Conservation (phyloP, 371 early-diverging fungal genomes). For the Mucor circinelloides region DNA sequence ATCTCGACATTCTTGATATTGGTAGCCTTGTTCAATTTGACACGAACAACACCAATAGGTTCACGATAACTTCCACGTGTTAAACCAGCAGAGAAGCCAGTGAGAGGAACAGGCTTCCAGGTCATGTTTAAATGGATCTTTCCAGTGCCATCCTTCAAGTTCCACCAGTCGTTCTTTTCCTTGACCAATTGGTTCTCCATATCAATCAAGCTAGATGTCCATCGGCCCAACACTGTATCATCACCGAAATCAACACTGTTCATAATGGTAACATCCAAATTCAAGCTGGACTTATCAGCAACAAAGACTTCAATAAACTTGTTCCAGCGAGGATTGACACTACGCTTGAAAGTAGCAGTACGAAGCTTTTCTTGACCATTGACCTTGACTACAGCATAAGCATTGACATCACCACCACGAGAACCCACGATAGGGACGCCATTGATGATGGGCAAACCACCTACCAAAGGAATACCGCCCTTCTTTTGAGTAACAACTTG, state of each 20-base stretch:
- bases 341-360: slow-evolving; percentile 37
- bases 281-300: slow-evolving; percentile 21
- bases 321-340: slow-evolving; percentile 46
- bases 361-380: slow-evolving; percentile 36
- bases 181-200: slow-evolving; percentile 25
- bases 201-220: slow-evolving; percentile 20
- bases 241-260: slow-evolving; percentile 32
- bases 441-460: slow-evolving; percentile 27
- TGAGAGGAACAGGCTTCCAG: slow-evolving; percentile 53
- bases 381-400: slow-evolving; percentile 38
- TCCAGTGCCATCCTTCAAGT: slow-evolving; percentile 38
- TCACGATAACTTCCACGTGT: slow-evolving; percentile 40
- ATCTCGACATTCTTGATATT: slow-evolving; percentile 68
- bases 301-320: slow-evolving; percentile 37
- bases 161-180: slow-evolving; percentile 51
- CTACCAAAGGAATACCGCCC: slow-evolving; percentile 21
- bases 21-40: slow-evolving; percentile 69
- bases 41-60: slow-evolving; percentile 77
- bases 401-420: slow-evolving; percentile 22
- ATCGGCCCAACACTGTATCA: slow-evolving; percentile 24
- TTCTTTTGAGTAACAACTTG: slow-evolving; percentile 21
- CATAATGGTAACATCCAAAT: slow-evolving; percentile 21
- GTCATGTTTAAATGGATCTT: slow-evolving; percentile 41
- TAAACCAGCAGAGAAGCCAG: slow-evolving; percentile 36
- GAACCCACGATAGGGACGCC: slow-evolving; percentile 27